Evolutionary conservation across 2,329 filamentous ascomycete genomes (phyloP).

Genomic region (Colletotrichum plurivorum): DNA sequence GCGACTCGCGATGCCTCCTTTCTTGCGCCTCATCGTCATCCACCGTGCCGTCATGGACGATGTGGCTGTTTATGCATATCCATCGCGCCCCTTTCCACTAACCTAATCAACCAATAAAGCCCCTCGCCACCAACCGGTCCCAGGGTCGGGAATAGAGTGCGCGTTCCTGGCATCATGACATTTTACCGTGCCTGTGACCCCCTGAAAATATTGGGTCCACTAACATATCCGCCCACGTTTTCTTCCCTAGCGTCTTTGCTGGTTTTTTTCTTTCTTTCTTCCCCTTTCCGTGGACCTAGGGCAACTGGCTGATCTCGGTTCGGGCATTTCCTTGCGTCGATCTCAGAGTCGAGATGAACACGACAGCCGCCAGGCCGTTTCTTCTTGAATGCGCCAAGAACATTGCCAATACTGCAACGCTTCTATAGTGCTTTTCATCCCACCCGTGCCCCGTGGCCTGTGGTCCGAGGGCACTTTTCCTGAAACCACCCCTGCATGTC

Average conservation of each 20-base stretch:
- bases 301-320: slow-evolving; percentile 14
- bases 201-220: slow-evolving; percentile 26
- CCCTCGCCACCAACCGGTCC: background rate
- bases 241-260: background rate
- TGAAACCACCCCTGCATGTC: slow-evolving; percentile 32
- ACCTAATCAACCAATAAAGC: background rate
- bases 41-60: background rate
- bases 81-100: background rate
- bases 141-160: slow-evolving; percentile 12
- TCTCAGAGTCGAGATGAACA: slow-evolving; percentile 34
- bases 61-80: background rate
- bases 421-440: background rate
- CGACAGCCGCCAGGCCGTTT: slow-evolving; percentile 33
- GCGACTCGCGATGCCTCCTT: background rate
- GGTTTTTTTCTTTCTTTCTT: slow-evolving; percentile 4
- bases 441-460: slow-evolving; percentile 1
- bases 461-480: slow-evolving; percentile 33
- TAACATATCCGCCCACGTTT: slow-evolving; percentile 23
- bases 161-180: slow-evolving; percentile 22
- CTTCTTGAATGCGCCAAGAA: slow-evolving; percentile 29
- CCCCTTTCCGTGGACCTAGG: background rate
- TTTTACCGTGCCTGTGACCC: background rate
- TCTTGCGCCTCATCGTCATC: background rate
- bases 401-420: background rate
- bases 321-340: slow-evolving; percentile 29